phyloP scores from a whole-genome alignment of 2,329 filamentous ascomycete species.

The Colletotrichum orbiculare region DNA sequence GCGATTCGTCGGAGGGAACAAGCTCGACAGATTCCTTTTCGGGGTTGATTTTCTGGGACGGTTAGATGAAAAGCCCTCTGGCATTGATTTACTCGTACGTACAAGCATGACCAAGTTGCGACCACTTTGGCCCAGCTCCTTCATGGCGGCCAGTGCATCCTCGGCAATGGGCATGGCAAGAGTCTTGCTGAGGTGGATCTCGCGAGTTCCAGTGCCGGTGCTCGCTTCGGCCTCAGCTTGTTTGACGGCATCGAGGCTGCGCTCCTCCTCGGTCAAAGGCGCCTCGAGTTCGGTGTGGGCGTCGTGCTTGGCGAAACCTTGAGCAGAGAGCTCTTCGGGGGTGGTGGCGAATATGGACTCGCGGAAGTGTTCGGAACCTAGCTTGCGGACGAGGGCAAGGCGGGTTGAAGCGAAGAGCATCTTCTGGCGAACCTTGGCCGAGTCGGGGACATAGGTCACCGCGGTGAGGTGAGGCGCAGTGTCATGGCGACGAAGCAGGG shows the following conservation, averaged over 20 bases:
- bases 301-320: constrained; percentile 79
- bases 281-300: constrained; percentile 72
- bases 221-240: constrained; percentile 80
- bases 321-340: constrained; percentile 73
- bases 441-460: constrained; percentile 82
- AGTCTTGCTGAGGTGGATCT: constrained; percentile 69
- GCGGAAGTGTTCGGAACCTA: constrained; percentile 82
- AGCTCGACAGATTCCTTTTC: constrained; percentile 77
- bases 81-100: constrained; percentile 1
- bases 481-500: constrained; percentile 77
- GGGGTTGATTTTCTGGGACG: constrained; percentile 75
- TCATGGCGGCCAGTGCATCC: constrained; percentile 73
- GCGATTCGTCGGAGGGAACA: constrained; percentile 61
- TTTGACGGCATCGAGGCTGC: constrained; percentile 76
- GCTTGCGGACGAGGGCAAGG: constrained; percentile 78
- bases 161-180: constrained; percentile 69
- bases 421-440: constrained; percentile 84
- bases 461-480: constrained; percentile 70
- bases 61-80: not conserved
- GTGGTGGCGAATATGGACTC: constrained; percentile 80
- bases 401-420: constrained; percentile 86
- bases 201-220: constrained; percentile 70
- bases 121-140: constrained; percentile 62
- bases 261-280: constrained; percentile 83
- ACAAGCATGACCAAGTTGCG: constrained; percentile 74